These are phyloP conservation scores for Cetradonia linearis DNA, from an alignment of 495 filamentous ascomycete genomes.

Conservation along the genomic window DNA sequence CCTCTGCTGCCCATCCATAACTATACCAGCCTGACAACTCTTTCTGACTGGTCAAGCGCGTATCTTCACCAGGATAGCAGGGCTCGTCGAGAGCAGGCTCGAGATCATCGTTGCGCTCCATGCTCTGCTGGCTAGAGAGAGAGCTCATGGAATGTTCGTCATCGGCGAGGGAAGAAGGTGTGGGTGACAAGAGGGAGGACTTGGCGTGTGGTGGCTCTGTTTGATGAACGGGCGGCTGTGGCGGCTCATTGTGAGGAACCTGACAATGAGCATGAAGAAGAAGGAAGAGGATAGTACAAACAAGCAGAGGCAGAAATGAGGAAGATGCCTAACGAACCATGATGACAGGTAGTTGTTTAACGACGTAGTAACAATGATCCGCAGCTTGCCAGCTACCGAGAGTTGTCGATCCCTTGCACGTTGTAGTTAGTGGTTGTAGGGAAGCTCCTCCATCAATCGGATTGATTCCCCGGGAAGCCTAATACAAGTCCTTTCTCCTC, in stretches of 20 bases:
- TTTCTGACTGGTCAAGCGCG: constrained; percentile 70
- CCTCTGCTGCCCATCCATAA: constrained; percentile 92
- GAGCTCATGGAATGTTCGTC: constrained; percentile 27
- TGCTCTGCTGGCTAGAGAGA: constrained; percentile 5
- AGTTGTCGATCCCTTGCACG: background rate
- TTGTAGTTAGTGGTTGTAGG: background rate
- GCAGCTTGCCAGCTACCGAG: background rate
- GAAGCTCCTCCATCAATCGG: constrained; percentile 1
- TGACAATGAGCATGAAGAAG: constrained; percentile 18
- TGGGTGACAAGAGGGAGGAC: constrained; percentile 26
- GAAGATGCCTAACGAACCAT: constrained; percentile 11
- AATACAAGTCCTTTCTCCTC: background rate
- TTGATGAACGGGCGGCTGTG: constrained; percentile 3
- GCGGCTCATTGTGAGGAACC: constrained; percentile 28
- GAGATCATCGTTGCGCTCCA: constrained; percentile 16
- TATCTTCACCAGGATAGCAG: constrained; percentile 74
- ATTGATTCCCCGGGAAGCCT: constrained; percentile 7
- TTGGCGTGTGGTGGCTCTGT: constrained; percentile 17
- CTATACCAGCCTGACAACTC: constrained; percentile 92
- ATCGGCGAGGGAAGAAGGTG: constrained; percentile 30
- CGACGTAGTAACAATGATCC: background rate
- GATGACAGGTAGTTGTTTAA: background rate
- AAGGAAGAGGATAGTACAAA: background rate
- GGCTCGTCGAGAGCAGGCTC: constrained; percentile 27
- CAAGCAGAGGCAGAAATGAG: background rate